phyloP scores from a whole-genome alignment of 2,329 filamentous ascomycete genomes.

The Dothistroma septosporum region DNA sequence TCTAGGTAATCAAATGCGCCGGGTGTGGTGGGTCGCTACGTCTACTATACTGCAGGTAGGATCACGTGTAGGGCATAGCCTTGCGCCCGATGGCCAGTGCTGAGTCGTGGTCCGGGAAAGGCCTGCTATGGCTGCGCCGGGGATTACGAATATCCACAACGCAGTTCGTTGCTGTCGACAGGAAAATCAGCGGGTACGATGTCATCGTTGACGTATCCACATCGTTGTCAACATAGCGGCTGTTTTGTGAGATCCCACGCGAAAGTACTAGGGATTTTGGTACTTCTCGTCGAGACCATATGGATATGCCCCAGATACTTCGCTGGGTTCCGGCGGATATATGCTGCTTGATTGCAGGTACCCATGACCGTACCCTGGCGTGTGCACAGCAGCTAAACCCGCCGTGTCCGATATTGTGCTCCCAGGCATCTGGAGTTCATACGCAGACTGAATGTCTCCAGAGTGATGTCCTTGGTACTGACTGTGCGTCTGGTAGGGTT shows the following conservation, averaged over 20 bases:
- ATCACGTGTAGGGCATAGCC: no score
- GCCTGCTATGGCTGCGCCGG: no score
- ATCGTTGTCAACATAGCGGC: no score
- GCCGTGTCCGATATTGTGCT: conserved; percentile 11
- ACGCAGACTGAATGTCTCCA: conserved; percentile 2
- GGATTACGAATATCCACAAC: no score
- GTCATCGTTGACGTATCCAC: no score
- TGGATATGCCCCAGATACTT: conserved; percentile 2
- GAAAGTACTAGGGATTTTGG: neutral
- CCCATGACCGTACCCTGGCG: conserved; percentile 13
- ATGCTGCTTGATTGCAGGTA: conserved; percentile 3
- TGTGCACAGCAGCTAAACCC: conserved; percentile 9
- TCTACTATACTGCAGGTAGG: no score
- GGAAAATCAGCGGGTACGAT: no score
- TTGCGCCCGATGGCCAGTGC: no score
- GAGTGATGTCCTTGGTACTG: conserved; percentile 10
- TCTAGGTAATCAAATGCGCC: no score
- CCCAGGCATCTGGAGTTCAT: conserved; percentile 15
- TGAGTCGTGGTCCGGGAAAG: no score
- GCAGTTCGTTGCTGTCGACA: no score
- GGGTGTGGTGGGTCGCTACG: no score
- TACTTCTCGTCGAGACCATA: conserved; percentile 8
- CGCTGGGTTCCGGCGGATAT: conserved; percentile 7
- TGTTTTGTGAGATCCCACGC: neutral
- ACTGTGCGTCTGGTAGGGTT: conserved; percentile 9